phyloP scores from a whole-genome alignment of 495 filamentous ascomycete genomes.

The Astrothelium macrocarpum region DNA sequence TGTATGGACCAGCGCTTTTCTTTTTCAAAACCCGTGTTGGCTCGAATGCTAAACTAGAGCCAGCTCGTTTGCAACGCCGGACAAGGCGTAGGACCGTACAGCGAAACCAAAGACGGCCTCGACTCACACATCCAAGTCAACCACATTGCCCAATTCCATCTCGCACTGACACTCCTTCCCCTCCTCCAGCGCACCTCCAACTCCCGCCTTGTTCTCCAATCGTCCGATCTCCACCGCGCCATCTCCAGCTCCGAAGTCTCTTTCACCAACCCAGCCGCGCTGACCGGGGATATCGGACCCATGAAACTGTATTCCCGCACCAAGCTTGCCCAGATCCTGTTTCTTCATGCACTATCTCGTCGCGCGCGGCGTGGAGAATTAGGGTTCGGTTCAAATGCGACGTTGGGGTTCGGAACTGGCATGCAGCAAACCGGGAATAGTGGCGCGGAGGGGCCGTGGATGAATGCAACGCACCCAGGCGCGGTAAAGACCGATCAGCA shows the following conservation, averaged over 20 bases:
- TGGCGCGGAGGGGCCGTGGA: slow-evolving; percentile 27
- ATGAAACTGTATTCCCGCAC: slow-evolving; percentile 44
- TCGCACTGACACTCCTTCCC: slow-evolving; percentile 25
- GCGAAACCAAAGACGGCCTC: slow-evolving; percentile 28
- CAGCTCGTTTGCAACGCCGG: slow-evolving; percentile 28
- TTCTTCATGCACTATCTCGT: slow-evolving; percentile 32
- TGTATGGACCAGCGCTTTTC: neutral
- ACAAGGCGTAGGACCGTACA: slow-evolving; percentile 28
- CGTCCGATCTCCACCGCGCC: slow-evolving; percentile 45
- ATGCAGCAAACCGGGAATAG: neutral
- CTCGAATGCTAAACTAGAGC: neutral
- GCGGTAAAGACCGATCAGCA: slow-evolving; percentile 42
- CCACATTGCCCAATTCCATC: slow-evolving; percentile 28
- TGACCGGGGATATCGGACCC: slow-evolving; percentile 46
- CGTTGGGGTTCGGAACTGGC: neutral
- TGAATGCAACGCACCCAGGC: slow-evolving; percentile 43
- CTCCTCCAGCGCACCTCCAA: slow-evolving; percentile 23
- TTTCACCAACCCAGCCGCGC: slow-evolving; percentile 42
- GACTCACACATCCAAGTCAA: slow-evolving; percentile 33
- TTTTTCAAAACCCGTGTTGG: neutral
- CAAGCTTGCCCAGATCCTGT: slow-evolving; percentile 48
- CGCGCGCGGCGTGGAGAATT: slow-evolving; percentile 29
- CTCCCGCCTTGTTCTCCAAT: slow-evolving; percentile 41
- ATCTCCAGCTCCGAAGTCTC: slow-evolving; percentile 33
- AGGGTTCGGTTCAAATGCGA: slow-evolving; percentile 23